phyloP scores from a whole-genome alignment of 2,329 filamentous ascomycete species.

The Fusarium transvaalense region DNA sequence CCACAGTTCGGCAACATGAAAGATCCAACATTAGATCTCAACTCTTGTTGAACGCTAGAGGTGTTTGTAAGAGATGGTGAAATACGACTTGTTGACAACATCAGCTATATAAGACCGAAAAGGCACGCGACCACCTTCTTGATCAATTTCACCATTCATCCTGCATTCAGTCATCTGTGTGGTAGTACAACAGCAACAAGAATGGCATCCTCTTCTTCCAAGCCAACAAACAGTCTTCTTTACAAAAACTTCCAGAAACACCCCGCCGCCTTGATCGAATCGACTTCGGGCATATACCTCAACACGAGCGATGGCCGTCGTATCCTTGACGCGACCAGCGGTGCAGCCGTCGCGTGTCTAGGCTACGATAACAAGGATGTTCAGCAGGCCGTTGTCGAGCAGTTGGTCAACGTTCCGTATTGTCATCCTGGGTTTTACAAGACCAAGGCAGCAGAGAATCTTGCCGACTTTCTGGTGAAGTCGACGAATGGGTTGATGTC shows the following conservation, averaged over 20 bases:
- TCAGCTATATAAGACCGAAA: slow-evolving; percentile 19
- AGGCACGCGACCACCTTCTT: not conserved
- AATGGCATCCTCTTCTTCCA: slow-evolving; percentile 28
- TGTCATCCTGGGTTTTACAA: slow-evolving; percentile 44
- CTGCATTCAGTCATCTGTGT: not conserved
- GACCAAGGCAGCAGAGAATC: slow-evolving; percentile 35
- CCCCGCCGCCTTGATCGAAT: slow-evolving; percentile 40
- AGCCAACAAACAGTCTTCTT: slow-evolving; percentile 39
- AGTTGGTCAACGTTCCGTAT: slow-evolving; percentile 37
- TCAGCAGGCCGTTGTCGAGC: slow-evolving; percentile 39
- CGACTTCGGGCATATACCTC: slow-evolving; percentile 35
- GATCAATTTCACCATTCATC: not conserved
- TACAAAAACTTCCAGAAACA: slow-evolving; percentile 46
- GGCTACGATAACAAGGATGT: slow-evolving; percentile 43
- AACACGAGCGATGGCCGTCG: slow-evolving; percentile 40
- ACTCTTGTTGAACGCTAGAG: not conserved
- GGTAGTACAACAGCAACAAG: not conserved
- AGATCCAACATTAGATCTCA: not conserved
- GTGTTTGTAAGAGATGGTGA: not conserved
- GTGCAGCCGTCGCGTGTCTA: slow-evolving; percentile 43
- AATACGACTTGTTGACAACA: not conserved
- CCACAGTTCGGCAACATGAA: not conserved
- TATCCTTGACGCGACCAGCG: slow-evolving; percentile 45
- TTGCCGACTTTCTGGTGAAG: slow-evolving; percentile 40
- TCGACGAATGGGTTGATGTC: slow-evolving; percentile 39